These are phyloP conservation scores for Solanum lignicaule DNA, from an alignment of 257 asterid genomes.

Conservation along the genomic window DNA sequence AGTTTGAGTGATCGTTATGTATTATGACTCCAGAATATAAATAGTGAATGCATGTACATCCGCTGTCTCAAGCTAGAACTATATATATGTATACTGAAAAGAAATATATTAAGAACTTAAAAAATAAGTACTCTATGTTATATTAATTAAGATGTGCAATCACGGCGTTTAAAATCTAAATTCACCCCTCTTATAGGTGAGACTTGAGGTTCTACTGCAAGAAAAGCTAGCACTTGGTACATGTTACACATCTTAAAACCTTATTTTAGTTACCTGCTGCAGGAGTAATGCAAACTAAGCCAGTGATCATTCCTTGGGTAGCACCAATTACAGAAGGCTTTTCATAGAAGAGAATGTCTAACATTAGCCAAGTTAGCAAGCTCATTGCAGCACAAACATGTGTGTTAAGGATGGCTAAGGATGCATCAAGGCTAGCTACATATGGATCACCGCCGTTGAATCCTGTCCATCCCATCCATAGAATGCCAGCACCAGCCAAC, in stretches of 20 bases:
- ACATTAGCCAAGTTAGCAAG: slow-evolving; percentile 58
- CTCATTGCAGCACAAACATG: slow-evolving; percentile 67
- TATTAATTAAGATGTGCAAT: background rate
- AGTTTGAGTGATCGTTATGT: background rate
- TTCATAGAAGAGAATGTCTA: slow-evolving; percentile 57
- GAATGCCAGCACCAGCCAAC: slow-evolving; percentile 68
- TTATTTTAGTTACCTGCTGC: slow-evolving; percentile 47
- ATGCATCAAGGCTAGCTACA: slow-evolving; percentile 55
- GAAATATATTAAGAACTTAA: background rate
- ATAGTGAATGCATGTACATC: background rate
- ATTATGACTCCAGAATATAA: background rate
- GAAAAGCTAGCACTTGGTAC: background rate
- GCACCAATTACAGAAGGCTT: slow-evolving; percentile 86
- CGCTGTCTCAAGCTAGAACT: background rate
- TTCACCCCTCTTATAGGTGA: background rate
- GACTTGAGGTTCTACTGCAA: background rate
- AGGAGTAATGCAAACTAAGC: slow-evolving; percentile 78
- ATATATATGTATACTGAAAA: background rate
- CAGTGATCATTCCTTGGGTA: slow-evolving; percentile 82
- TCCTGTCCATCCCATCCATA: slow-evolving; percentile 93
- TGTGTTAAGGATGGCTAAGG: slow-evolving; percentile 66
- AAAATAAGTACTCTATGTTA: background rate
- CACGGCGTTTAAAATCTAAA: background rate
- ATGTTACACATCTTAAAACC: background rate
- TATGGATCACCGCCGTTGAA: slow-evolving; percentile 84